Percentiles rank a stretch among this genome's conserved stretches.
Conservation (phyloP, 257 asterid species). For the Ehretia macrophylla region DNA sequence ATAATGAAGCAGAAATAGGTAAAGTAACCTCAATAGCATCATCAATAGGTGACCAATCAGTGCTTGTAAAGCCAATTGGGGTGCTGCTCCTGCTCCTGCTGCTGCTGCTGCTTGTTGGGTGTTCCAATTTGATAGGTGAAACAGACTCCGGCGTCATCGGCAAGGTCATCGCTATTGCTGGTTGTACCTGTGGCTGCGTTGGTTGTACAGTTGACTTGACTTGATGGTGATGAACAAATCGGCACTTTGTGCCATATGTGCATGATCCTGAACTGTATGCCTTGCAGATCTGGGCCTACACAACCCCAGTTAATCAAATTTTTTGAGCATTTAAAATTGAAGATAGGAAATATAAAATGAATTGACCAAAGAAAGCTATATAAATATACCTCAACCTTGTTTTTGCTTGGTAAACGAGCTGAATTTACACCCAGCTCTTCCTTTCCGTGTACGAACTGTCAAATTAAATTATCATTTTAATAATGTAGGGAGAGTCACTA, state of each 20-base stretch:
- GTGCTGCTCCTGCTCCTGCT: slow-evolving; percentile 11
- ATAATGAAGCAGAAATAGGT: slow-evolving; percentile 20
- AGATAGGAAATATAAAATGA: no score
- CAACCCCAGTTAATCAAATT: slow-evolving; percentile 16
- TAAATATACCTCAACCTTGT: slow-evolving; percentile 45
- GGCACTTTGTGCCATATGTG: slow-evolving; percentile 37
- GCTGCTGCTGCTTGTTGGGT: slow-evolving; percentile 13
- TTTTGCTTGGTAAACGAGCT: slow-evolving; percentile 33
- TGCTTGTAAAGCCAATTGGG: slow-evolving; percentile 2
- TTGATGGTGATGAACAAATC: slow-evolving; percentile 33
- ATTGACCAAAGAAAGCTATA: neutral
- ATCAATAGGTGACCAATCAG: slow-evolving; percentile 60
- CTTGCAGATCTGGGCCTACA: slow-evolving; percentile 45
- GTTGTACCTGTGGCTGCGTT: slow-evolving; percentile 1
- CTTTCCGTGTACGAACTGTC: slow-evolving; percentile 57
- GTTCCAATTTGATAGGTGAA: slow-evolving; percentile 5
- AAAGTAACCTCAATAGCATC: slow-evolving; percentile 49
- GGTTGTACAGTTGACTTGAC: slow-evolving; percentile 18
- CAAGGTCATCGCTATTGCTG: slow-evolving; percentile 7
- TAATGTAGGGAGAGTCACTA: no score
- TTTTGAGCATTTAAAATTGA: neutral
- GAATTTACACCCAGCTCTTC: slow-evolving; percentile 44
- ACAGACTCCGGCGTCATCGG: neutral
- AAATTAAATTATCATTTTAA: slow-evolving; percentile 9
- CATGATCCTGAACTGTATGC: slow-evolving; percentile 36